Conservation (phyloP, 2,329 filamentous ascomycete species). For the Arthroderma sp. region DNA sequence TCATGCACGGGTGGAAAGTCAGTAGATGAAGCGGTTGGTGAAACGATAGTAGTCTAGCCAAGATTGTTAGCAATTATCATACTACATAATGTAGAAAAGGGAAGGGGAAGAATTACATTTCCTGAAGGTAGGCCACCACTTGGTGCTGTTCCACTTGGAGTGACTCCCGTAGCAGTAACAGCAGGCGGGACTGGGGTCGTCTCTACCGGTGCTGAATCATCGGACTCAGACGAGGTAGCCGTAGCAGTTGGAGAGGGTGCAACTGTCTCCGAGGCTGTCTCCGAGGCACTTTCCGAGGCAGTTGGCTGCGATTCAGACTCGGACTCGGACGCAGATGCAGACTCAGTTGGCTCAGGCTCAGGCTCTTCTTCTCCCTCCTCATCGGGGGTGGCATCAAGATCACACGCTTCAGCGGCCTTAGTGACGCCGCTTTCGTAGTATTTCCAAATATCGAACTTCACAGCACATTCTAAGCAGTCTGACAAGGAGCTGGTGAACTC, state of each 20-base stretch:
- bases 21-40: not conserved
- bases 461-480: slow-evolving; percentile 28
- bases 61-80: not conserved
- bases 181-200: not conserved
- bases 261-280: not conserved
- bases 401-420: slow-evolving; percentile 20
- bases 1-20: not conserved
- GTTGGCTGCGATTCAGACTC: not conserved
- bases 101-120: not conserved
- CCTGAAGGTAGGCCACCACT: not conserved
- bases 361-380: not conserved
- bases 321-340: not conserved
- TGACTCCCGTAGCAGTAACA: not conserved
- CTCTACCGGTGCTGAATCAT: not conserved
- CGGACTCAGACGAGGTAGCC: not conserved
- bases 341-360: not conserved
- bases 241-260: not conserved
- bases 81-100: not conserved
- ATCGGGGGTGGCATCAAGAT: slow-evolving; percentile 11
- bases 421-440: slow-evolving; percentile 26
- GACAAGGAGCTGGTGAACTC: slow-evolving; percentile 12
- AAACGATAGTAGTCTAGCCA: not conserved
- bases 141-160: not conserved
- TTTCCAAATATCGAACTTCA: slow-evolving; percentile 29
- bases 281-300: not conserved